Evolutionary conservation across 768 basidiomycete species (phyloP), one percentile per base, ranked within the genome.

Genomic region (Pilatotrama ljubarskyi): DNA sequence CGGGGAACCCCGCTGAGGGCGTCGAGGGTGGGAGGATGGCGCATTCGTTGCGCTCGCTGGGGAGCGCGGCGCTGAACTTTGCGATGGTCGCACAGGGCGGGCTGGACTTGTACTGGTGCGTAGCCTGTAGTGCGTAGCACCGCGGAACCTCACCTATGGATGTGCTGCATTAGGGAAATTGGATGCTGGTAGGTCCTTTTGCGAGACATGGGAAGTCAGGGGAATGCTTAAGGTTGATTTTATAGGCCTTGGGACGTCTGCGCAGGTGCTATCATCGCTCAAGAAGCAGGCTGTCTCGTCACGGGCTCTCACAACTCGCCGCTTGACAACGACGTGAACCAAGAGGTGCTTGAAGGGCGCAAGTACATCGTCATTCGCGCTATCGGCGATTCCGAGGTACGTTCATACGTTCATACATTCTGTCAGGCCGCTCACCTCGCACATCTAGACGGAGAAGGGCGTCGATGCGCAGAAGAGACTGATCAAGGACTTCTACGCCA

Each of bases 51-150:
- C 80, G 95, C 47, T 88, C 90, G 13, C 71, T 94, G 65, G 93
- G 95, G 5, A 91, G 90, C 66, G 91, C 90, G 0, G 92, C 93
- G 6, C 74, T 93, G 55, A 93, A 94, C 72, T 91, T 84, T 66
- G 82, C 84, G 3, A 78, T 91, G 73, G 93, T 96, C 8, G 95
- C 96, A 3, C 88, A 93, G 70, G 96, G 96, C 25, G 86, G 86
- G 14, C 71, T 95, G 51, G 95, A 97, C 68, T 70, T 95, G 61
- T 96, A 93, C 67, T 95, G 93, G 93, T 91, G 63, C 61, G 82
- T 72, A 59, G 61, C 42, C 56, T 50, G 51, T 15, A 11, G n/a
- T n/a, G n/a, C n/a, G n/a, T n/a, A n/a, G n/a, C n/a, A n/a, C n/a
- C n/a, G n/a, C n/a, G n/a, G n/a, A n/a, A n/a, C n/a, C n/a, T n/a